These are phyloP conservation scores for Penicillium chermesinum DNA, from an alignment of 495 filamentous ascomycete genomes.

Conservation along the genomic window DNA sequence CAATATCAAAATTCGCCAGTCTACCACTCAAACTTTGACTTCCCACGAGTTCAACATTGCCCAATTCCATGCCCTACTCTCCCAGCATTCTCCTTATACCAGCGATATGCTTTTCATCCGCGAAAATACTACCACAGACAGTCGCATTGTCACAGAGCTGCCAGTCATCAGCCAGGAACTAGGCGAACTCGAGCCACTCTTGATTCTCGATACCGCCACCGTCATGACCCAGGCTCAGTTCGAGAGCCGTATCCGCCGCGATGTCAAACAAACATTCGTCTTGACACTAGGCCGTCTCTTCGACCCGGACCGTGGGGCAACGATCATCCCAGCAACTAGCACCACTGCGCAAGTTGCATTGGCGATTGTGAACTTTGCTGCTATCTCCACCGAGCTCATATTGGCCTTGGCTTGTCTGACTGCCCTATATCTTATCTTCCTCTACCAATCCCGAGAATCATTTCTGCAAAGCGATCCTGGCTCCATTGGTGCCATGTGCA, in stretches of 20 bases:
- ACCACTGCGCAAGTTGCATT: conserved; percentile 29
- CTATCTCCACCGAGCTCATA: conserved; percentile 31
- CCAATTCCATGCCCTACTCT: conserved; percentile 32
- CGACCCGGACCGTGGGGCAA: conserved; percentile 26
- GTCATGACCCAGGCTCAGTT: conserved; percentile 32
- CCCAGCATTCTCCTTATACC: conserved; percentile 34
- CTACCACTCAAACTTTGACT: conserved; percentile 19
- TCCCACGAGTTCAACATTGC: conserved; percentile 29
- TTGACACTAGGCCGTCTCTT: conserved; percentile 35
- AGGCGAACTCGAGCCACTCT: conserved; percentile 30
- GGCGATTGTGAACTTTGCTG: conserved; percentile 29
- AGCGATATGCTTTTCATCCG: conserved; percentile 36
- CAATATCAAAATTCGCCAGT: conserved; percentile 16
- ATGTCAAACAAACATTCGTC: conserved; percentile 34
- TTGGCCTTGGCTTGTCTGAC: conserved; percentile 22
- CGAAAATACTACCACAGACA: conserved; percentile 27
- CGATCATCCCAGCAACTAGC: conserved; percentile 19
- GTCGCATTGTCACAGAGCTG: conserved; percentile 29
- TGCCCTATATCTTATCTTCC: conserved; percentile 24
- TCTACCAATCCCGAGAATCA: conserved; percentile 29
- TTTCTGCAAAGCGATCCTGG: conserved; percentile 38
- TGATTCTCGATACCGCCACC: conserved; percentile 30
- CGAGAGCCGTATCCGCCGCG: conserved; percentile 24
- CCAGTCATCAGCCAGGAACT: conserved; percentile 35
- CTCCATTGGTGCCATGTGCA: conserved; percentile 41